Base-by-base conservation (phyloP, 176 grass and related monocot genomes). In the Aegilops bicornis region DNA sequence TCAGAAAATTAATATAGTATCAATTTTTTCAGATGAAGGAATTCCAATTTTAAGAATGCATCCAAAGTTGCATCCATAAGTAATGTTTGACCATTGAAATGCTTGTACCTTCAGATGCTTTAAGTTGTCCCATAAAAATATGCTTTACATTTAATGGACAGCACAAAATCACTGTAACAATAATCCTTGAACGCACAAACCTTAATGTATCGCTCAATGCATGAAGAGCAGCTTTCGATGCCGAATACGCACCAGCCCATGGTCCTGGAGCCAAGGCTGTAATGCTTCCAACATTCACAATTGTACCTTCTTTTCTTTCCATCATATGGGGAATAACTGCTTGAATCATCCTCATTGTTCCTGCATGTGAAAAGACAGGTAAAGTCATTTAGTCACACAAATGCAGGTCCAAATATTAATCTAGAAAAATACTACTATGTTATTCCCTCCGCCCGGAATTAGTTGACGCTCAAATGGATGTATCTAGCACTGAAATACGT, bases 171-270 rank as follows among this genome's bases (percentile, higher is more conserved):
- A 63, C 15, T 42, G 5, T 69, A 63, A 82, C 11, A 72, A 17
- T 48, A 45, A 52, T 56, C 52, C 25, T 58, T 64, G 20, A 62
- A 70, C 54, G 15, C 31, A 78, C 89, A 80, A 80, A 98, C 96
- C 96, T 98, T 60, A 98, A 67, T 20, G 93, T 88, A 67, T 98
- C 96, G 1, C 85, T 92, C 79, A 98, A 86, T 67, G 96, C 96
- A 85, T 98, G 96, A 73, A 98, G 78, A 48, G 91, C 93, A 72
- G 96, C 87, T 91, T 98, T 98, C 35, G 96, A 98, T 31, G 96
- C 91, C n/a, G 93, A 88, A 83, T 98, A 98, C 30, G 83, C 93
- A 64, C 96, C 96, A 50, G 92, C 96, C 96, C 96, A 98, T 14
- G 96, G 96, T 88, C 96, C 96, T 83, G 96, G 90, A 69, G 92